Base-by-base conservation (phyloP, 345 rosid species). In the Salix caprea region DNA sequence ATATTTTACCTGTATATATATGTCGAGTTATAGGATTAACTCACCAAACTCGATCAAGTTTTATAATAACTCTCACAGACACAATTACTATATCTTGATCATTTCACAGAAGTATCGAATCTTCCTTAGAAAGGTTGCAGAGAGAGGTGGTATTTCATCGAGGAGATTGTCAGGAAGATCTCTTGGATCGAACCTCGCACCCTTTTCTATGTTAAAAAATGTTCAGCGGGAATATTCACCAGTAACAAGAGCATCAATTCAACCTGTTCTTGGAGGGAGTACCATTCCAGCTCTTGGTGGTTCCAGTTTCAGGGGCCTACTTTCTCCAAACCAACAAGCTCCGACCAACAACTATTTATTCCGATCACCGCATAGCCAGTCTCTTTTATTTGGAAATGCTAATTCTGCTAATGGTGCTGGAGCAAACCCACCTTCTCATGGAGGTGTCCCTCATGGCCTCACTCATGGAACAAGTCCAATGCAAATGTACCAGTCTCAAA, bases 91-190 rank as follows among this genome's bases (percentile, higher is more conserved):
- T 18, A 5, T 52, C 10, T 18, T 46, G 16, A 46, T 46, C 1
- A 69, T 70, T 81, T 72, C 71, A 73, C 85, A 93, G 97, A 93
- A 93, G 76, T 93, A 91, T 66, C 88, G 97, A 37, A 37, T 84
- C 30, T 93, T 90, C 82, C 76, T 90, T 75, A 91, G 80, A 72
- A 76, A 77, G 68, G 85, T 89, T 1, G 86, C 88, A 0, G 87
- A 86, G 6, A 76, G 69, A 52, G 82, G 86, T 2, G 5, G 34
- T 26, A 7, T n/a, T 9, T 15, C 69, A 46, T 32, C 85, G 30
- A 73, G 30, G 26, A 61, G 32, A n/a, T 36, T 76, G 30, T n/a
- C 78, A 2, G 74, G 58, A 34, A 77, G 74, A 75, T 54, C 73
- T 69, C 34, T 70, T 6, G 81, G 79, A 42, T 85, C 91, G 15